Conservation (phyloP, 73 alveolate species). For the Diophrys appendiculata region DNA sequence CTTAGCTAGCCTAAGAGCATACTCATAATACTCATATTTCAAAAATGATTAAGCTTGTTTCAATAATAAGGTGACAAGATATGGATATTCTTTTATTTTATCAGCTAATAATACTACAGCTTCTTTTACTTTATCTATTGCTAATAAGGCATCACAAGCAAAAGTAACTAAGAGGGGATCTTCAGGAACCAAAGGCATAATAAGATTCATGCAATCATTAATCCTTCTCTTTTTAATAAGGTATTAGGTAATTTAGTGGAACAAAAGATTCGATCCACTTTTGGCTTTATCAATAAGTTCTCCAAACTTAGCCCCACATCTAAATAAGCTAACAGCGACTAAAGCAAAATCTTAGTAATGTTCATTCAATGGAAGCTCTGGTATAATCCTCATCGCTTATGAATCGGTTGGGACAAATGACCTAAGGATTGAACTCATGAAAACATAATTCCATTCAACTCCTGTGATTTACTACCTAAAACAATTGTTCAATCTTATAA, state of each 20-base stretch:
- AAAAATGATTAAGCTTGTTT: conserved; percentile 62
- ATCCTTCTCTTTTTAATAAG: conserved; percentile 60
- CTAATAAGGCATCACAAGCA: conserved; percentile 40
- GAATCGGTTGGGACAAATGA: conserved; percentile 57
- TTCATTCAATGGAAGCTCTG: conserved; percentile 41
- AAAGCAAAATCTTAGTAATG: conserved; percentile 42
- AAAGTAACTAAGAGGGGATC: conserved; percentile 61
- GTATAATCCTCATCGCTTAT: conserved; percentile 25
- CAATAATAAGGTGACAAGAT: conserved; percentile 52
- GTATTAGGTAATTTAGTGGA: conserved; percentile 50
- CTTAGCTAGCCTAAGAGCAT: conserved; percentile 54
- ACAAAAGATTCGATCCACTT: conserved; percentile 50
- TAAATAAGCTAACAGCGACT: conserved; percentile 40
- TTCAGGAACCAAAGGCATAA: conserved; percentile 7
- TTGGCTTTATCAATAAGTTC: conserved; percentile 60
- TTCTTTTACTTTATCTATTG: conserved; percentile 53
- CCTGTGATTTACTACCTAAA: conserved; percentile 42
- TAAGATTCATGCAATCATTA: conserved; percentile 22
- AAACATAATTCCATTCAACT: conserved; percentile 75
- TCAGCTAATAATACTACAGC: conserved; percentile 42
- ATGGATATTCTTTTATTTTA: conserved; percentile 59
- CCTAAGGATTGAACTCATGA: conserved; percentile 79
- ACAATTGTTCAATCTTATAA: no score
- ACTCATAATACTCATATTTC: conserved; percentile 53
- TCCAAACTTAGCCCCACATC: conserved; percentile 46